Percentiles rank a stretch among this genome's conserved stretches.
phyloP scores from a whole-genome alignment of 441 rosid genomes.

The Biscutella laevigata region DNA sequence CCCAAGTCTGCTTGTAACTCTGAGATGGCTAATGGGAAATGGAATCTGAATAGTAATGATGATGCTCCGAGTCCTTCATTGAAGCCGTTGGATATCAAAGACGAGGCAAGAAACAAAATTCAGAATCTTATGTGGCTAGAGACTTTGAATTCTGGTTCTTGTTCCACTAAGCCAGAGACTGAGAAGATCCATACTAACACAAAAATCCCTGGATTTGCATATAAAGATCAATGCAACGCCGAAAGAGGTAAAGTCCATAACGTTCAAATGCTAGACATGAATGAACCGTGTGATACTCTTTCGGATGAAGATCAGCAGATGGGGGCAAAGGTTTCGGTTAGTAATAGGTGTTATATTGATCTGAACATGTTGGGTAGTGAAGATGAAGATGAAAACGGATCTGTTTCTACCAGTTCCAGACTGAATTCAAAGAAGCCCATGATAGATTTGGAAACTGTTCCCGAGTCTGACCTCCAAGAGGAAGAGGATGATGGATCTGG shows the following conservation, averaged over 20 bases:
- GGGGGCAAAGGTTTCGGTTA: conserved; percentile 23
- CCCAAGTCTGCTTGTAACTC: conserved; percentile 35
- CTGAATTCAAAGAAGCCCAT: conserved; percentile 29
- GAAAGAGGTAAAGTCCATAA: conserved; percentile 39
- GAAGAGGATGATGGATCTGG: conserved; percentile 15
- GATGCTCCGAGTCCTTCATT: conserved; percentile 35
- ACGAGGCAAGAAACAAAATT: conserved; percentile 32
- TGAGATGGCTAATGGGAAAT: conserved; percentile 28
- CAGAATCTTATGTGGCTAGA: conserved; percentile 28
- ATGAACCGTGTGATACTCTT: conserved; percentile 70
- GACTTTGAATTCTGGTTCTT: conserved; percentile 35
- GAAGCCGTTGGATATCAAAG: conserved; percentile 28
- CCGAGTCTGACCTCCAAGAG: conserved; percentile 44
- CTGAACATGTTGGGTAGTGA: conserved; percentile 59
- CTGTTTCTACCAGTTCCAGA: conserved; percentile 31
- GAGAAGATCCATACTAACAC: conserved; percentile 30
- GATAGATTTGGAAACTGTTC: conserved; percentile 77
- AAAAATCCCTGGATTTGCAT: conserved; percentile 42
- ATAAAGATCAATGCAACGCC: conserved; percentile 33
- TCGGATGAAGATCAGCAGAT: conserved; percentile 31
- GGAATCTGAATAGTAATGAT: conserved; percentile 35
- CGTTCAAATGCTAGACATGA: conserved; percentile 57
- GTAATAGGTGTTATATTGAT: conserved; percentile 55
- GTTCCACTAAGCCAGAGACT: conserved; percentile 31
- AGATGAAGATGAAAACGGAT: conserved; percentile 44